Evolutionary conservation across 2,329 filamentous ascomycete species (phyloP), one percentile per base, ranked within the genome.

Genomic region (Cucurbitaria berberidis): DNA sequence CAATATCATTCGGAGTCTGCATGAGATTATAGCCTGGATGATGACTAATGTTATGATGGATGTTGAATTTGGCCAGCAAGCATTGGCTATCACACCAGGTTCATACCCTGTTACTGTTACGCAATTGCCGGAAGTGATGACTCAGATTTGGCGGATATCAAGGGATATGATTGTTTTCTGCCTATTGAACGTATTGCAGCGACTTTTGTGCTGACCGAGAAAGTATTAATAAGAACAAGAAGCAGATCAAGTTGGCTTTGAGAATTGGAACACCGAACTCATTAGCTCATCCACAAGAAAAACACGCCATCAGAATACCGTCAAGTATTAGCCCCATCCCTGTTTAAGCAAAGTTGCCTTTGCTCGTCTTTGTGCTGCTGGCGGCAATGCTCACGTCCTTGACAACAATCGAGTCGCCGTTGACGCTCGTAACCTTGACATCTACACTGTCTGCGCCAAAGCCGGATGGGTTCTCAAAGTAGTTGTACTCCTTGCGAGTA

Each of bases 381-480:
- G 67, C 49, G 19, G 63, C 79, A 32, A 84, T 73, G 15, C 74
- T 74, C 2, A 87, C 82, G 18, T 76, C 70, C 57, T 81, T 81
- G 7, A 87, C 80, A 6, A 77, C 73, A 11, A 88, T 75, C 0
- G 66, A 77, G 57, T 78, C 76, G 1, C 86, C 85, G 38, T 77
- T 78, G 2, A 74, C 66, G 55, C 81, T 81, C 1, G 84, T 87
- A 32, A 87, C 77, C 55, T 78, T 80, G 30, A 88, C 77, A 59
- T 82, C 78, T 1, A 88, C 83, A 3, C 70, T 79, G 8, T 77
- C 71, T 0, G 78, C 80, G 0, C 84, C 82, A 62, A 85, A 86
- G 0, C 86, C 86, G 51, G 78, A 76, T 0, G 75, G 51, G 60
- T 86, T 80, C 77, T 88, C 81, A 40, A 88, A 89, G 75, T 80